phyloP scores from a whole-genome alignment of 164 flowering plant species.

The Annona cherimola region DNA sequence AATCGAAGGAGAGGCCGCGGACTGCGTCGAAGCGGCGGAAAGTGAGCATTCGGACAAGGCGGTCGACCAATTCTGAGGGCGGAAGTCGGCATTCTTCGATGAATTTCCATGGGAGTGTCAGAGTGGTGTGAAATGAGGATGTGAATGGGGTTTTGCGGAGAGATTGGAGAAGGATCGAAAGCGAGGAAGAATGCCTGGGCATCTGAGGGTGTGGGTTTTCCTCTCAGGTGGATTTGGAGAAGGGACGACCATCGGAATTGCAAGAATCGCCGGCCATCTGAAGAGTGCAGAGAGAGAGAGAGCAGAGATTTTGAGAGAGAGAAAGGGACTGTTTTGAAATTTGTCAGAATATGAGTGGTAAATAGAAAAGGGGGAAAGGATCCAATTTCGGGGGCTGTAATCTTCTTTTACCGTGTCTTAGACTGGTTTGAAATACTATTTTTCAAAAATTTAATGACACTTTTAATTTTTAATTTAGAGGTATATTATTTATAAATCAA shows the following conservation, averaged over 20 bases:
- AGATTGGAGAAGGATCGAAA: slow-evolving; percentile 2
- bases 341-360: too few relatives aligned
- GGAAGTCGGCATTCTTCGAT: slow-evolving; percentile 41
- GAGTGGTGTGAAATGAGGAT: slow-evolving; percentile 33
- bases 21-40: slow-evolving; percentile 47
- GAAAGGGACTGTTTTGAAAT: too few relatives aligned
- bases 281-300: not conserved
- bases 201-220: slow-evolving; percentile 13
- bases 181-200: slow-evolving; percentile 17
- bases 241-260: not conserved
- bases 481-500: too few relatives aligned
- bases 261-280: slow-evolving; percentile 3
- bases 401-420: too few relatives aligned
- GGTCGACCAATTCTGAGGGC: slow-evolving; percentile 41
- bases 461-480: too few relatives aligned
- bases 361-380: too few relatives aligned
- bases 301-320: not conserved
- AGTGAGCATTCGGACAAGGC: slow-evolving; percentile 53
- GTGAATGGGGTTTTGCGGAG: not conserved
- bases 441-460: too few relatives aligned
- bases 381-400: too few relatives aligned
- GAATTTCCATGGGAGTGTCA: slow-evolving; percentile 34
- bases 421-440: too few relatives aligned
- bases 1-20: slow-evolving; percentile 38
- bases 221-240: slow-evolving; percentile 4